These are phyloP conservation scores for Naegleria fowleri DNA, from an alignment of 208 protist species.

Conservation along the genomic window DNA sequence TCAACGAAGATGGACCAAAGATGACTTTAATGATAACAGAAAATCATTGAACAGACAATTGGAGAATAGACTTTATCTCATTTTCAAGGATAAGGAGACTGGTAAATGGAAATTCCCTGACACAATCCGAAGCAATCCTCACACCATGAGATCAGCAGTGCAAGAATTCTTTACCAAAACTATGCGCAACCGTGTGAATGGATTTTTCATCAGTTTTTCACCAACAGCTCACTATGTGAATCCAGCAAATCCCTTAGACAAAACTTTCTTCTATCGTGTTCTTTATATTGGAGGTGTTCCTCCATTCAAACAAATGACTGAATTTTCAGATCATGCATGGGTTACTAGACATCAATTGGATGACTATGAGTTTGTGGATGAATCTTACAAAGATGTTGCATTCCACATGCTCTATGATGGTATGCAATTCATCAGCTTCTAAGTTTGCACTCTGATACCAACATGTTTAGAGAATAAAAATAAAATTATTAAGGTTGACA, in stretches of 20 bases:
- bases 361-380: slow-evolving; percentile 14
- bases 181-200: neutral
- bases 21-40: slow-evolving; percentile 27
- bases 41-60: slow-evolving; percentile 12
- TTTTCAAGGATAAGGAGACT: neutral
- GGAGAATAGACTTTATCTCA: neutral
- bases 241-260: neutral
- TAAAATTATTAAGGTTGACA: neutral
- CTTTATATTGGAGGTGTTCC: slow-evolving; percentile 5
- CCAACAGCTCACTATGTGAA: neutral
- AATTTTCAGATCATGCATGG: slow-evolving; percentile 12
- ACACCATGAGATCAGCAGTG: neutral
- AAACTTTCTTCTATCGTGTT: slow-evolving; percentile 18
- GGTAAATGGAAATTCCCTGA: slow-evolving; percentile 15
- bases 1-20: neutral
- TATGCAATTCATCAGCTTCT: neutral
- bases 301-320: neutral
- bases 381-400: neutral
- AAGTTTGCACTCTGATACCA: neutral
- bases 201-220: neutral
- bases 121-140: neutral
- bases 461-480: neutral
- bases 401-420: neutral
- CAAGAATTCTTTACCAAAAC: neutral
- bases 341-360: slow-evolving; percentile 19